These are phyloP conservation scores for Candida berthetii DNA, from an alignment of 805 yeast species.

Conservation along the genomic window DNA sequence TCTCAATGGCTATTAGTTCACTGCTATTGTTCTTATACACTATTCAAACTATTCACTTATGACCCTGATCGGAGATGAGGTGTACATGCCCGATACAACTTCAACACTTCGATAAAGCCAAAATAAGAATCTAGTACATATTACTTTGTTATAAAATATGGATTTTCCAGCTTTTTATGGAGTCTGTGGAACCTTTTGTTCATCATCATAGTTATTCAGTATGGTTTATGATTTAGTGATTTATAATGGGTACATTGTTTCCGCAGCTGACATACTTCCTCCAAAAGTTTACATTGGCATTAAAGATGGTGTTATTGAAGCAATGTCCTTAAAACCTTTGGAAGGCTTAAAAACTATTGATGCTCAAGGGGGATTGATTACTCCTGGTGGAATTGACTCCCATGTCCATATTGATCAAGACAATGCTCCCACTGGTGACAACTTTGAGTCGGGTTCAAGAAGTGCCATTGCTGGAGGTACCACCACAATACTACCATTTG, in stretches of 20 bases:
- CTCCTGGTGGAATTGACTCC: conserved; percentile 47
- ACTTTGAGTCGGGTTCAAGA: conserved; percentile 36
- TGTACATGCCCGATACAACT: too few relatives aligned
- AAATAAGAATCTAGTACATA: too few relatives aligned
- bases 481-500: conserved; percentile 41
- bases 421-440: conserved; percentile 34
- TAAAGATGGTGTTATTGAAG: conserved; percentile 29
- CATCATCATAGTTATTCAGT: too few relatives aligned
- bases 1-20: too few relatives aligned
- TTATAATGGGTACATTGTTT: conserved; percentile 23
- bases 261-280: conserved; percentile 24
- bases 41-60: too few relatives aligned
- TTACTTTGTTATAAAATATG: too few relatives aligned
- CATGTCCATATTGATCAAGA: conserved; percentile 43
- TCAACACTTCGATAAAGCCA: too few relatives aligned
- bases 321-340: conserved; percentile 24
- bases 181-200: too few relatives aligned
- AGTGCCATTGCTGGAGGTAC: conserved; percentile 46
- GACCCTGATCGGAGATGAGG: too few relatives aligned
- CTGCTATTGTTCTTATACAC: too few relatives aligned
- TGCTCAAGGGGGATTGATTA: conserved; percentile 40
- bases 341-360: conserved; percentile 27
- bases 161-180: too few relatives aligned
- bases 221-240: neutral
- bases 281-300: conserved; percentile 34